Evolutionary conservation across 257 asterid species (phyloP).

Genomic region (Buddleja alternifolia): DNA sequence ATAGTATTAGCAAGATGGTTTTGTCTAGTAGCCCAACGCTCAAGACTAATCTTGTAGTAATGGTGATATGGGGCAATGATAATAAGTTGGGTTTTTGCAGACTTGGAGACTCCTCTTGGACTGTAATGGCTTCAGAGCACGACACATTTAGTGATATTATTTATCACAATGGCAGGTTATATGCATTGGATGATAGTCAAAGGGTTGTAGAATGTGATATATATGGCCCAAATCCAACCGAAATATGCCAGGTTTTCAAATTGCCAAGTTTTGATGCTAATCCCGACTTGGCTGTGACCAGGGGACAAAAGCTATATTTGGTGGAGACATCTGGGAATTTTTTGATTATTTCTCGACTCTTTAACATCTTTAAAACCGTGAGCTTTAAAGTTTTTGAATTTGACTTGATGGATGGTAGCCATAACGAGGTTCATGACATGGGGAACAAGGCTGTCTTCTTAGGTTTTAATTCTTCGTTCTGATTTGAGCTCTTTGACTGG

Average conservation of each 20-base stretch:
- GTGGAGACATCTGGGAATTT: not conserved
- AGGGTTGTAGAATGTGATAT: conserved; percentile 7
- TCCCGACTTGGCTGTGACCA: not conserved
- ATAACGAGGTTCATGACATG: not conserved
- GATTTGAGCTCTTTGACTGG: not conserved
- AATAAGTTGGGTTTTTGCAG: not conserved
- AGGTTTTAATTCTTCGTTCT: not conserved
- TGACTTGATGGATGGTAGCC: conserved; percentile 6
- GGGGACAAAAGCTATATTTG: not conserved
- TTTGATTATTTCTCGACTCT: not conserved
- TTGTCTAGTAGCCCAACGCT: not conserved
- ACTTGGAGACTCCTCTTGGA: conserved; percentile 18
- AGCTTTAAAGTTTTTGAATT: not conserved
- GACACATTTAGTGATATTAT: not conserved
- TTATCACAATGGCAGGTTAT: conserved; percentile 11
- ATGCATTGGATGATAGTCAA: not conserved
- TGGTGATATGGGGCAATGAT: conserved; percentile 13
- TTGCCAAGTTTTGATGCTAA: not conserved
- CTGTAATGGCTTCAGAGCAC: conserved; percentile 1
- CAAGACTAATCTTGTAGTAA: not conserved
- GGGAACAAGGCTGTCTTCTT: not conserved
- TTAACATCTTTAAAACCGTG: not conserved
- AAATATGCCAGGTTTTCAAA: not conserved
- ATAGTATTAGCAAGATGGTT: conserved; percentile 19
- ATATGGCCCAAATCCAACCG: conserved; percentile 9